These are phyloP conservation scores for Saccharomyces eubayanus DNA, from an alignment of 805 yeast species.

Conservation along the genomic window DNA sequence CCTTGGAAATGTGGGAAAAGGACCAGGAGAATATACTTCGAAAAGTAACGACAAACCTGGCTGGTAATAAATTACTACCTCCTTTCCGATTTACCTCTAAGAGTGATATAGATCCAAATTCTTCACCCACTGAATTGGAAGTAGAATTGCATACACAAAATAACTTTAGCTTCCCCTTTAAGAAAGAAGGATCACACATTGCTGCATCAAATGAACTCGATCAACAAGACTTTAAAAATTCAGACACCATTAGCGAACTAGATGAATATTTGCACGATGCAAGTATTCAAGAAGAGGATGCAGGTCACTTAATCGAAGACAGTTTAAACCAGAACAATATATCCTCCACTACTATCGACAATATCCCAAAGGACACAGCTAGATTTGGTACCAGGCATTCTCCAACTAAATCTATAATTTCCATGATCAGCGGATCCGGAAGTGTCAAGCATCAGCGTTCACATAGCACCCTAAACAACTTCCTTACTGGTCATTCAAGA, in stretches of 20 bases:
- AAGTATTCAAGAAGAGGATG: conserved; percentile 7
- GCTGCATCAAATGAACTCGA: neutral
- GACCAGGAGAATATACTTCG: conserved; percentile 11
- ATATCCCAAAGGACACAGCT: conserved; percentile 10
- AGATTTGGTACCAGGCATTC: conserved; percentile 22
- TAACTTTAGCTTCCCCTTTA: conserved; percentile 18
- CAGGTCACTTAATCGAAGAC: conserved; percentile 15
- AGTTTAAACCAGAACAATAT: conserved; percentile 21
- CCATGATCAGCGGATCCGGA: conserved; percentile 20
- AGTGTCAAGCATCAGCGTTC: conserved; percentile 14
- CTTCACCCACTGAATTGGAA: neutral
- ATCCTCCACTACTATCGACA: conserved; percentile 9
- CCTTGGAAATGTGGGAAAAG: conserved; percentile 21
- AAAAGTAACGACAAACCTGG: conserved; percentile 10
- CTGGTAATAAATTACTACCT: conserved; percentile 11
- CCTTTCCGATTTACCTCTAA: conserved; percentile 7
- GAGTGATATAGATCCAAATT: neutral
- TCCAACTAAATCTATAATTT: conserved; percentile 29
- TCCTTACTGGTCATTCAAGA: conserved; percentile 12
- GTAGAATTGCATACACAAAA: conserved; percentile 5
- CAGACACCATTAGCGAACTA: conserved; percentile 24
- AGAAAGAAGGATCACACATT: neutral
- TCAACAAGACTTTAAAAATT: neutral
- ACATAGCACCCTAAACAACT: conserved; percentile 4
- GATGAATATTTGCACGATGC: conserved; percentile 21